Percentiles rank a stretch among this genome's conserved stretches.
These are phyloP conservation scores for Babesia bigemina DNA, from an alignment of 169 alveolate genomes.

Conservation along the genomic window DNA sequence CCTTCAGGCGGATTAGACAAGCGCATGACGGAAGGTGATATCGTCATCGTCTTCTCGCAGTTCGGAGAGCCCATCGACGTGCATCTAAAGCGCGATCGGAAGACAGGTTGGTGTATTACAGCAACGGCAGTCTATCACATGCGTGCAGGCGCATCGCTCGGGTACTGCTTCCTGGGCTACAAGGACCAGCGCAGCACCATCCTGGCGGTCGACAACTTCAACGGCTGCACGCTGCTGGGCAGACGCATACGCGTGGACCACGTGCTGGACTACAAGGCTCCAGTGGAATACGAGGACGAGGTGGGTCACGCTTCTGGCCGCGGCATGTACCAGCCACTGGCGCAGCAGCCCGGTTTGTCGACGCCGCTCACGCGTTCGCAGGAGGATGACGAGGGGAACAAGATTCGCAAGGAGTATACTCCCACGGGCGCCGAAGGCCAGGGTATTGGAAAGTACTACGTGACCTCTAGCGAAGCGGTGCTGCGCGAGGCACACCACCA, in stretches of 20 bases:
- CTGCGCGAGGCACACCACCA: constrained; percentile 52
- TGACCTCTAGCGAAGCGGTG: constrained; percentile 73
- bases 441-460: constrained; percentile 80
- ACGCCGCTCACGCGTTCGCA: background rate
- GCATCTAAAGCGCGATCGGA: constrained; percentile 91
- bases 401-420: constrained; percentile 70
- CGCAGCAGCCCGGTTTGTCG: no score
- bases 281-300: constrained; percentile 67
- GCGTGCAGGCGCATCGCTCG: constrained; percentile 83
- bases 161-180: constrained; percentile 96
- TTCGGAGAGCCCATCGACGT: constrained; percentile 97
- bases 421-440: constrained; percentile 87
- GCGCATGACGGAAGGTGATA: constrained; percentile 97
- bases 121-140: background rate
- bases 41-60: constrained; percentile 95
- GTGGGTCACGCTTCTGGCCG: background rate
- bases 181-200: constrained; percentile 96
- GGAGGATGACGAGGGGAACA: constrained; percentile 68
- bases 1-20: constrained; percentile 85
- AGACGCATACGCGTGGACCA: constrained; percentile 94
- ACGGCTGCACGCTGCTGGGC: constrained; percentile 90
- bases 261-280: constrained; percentile 88
- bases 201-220: constrained; percentile 98
- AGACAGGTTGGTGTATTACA: constrained; percentile 86
- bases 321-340: background rate